phyloP scores from a whole-genome alignment of 148 eudicot species.

The Rheum nobile region DNA sequence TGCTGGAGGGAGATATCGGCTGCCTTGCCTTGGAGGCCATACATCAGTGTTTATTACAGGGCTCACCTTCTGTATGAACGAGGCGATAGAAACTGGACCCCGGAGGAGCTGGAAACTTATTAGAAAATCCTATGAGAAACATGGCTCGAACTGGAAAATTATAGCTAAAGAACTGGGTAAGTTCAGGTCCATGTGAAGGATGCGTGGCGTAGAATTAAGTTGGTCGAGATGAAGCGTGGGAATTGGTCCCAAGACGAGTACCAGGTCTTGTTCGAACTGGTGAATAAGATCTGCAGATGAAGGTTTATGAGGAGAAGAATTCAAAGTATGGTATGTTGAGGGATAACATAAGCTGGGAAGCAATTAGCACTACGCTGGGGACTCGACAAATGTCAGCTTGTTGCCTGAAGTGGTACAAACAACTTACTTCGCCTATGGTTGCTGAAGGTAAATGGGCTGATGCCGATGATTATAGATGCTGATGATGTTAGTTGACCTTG shows the following conservation, averaged over 20 bases:
- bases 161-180: slow-evolving; percentile 25
- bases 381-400: slow-evolving; percentile 19
- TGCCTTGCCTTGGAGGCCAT: slow-evolving; percentile 25
- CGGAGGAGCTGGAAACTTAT: slow-evolving; percentile 24
- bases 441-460: slow-evolving; percentile 24
- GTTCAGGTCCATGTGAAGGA: slow-evolving; percentile 32
- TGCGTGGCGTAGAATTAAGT: slow-evolving; percentile 19
- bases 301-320: slow-evolving; percentile 17
- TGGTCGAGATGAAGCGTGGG: slow-evolving; percentile 15
- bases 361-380: slow-evolving; percentile 15
- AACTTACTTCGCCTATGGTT: slow-evolving; percentile 25
- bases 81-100: slow-evolving; percentile 26
- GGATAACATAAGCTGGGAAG: slow-evolving; percentile 34
- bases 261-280: slow-evolving; percentile 25
- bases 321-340: slow-evolving; percentile 28
- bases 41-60: slow-evolving; percentile 14
- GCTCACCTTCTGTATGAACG: slow-evolving; percentile 29
- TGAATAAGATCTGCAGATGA: slow-evolving; percentile 27
- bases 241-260: slow-evolving; percentile 36
- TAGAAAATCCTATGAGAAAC: slow-evolving; percentile 10
- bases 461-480: slow-evolving; percentile 32
- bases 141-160: slow-evolving; percentile 23
- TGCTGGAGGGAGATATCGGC: slow-evolving; percentile 27
- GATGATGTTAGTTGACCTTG: slow-evolving; percentile 18
- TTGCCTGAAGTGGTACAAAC: slow-evolving; percentile 25